Conservation (phyloP, 805 yeast genomes). For the Candida silvicultrix region DNA sequence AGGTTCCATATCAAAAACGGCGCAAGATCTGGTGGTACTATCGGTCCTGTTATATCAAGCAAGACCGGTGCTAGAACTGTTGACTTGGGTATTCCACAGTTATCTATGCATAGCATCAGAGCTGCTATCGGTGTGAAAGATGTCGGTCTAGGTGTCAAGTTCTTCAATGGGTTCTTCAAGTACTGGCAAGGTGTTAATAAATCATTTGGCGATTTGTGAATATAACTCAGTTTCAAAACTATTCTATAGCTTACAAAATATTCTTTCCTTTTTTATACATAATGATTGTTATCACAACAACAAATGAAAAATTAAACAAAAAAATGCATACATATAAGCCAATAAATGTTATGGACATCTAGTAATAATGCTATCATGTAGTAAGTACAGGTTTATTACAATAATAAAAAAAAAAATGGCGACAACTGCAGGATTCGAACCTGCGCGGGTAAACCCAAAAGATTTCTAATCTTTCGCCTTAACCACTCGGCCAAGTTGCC, state of each 20-base stretch:
- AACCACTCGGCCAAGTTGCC: conserved; percentile 60
- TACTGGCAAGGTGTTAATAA: conserved; percentile 61
- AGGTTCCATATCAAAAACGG: conserved; percentile 85
- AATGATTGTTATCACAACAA: background rate
- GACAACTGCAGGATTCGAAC: conserved; percentile 75
- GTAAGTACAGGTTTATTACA: too few species aligned
- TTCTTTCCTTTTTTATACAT: too few species aligned
- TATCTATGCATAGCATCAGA: conserved; percentile 82
- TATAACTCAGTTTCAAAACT: too few species aligned
- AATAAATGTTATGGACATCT: too few species aligned
- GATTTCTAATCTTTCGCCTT: conserved; percentile 60
- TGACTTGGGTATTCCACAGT: conserved; percentile 78
- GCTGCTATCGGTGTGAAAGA: conserved; percentile 78
- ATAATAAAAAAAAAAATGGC: conserved; percentile 30
- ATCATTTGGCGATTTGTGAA: conserved; percentile 35
- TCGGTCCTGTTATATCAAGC: conserved; percentile 65
- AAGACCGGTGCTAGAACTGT: conserved; percentile 71
- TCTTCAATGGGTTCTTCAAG: conserved; percentile 62
- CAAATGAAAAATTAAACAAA: background rate
- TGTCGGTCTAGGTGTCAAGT: conserved; percentile 65
- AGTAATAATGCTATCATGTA: too few species aligned
- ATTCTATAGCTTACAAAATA: too few species aligned
- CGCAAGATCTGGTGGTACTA: conserved; percentile 82
- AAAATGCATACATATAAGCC: too few species aligned
- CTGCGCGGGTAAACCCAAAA: conserved; percentile 58